Base-by-base conservation (phyloP, 2,329 filamentous ascomycete genomes). In the Penicillium sp. region DNA sequence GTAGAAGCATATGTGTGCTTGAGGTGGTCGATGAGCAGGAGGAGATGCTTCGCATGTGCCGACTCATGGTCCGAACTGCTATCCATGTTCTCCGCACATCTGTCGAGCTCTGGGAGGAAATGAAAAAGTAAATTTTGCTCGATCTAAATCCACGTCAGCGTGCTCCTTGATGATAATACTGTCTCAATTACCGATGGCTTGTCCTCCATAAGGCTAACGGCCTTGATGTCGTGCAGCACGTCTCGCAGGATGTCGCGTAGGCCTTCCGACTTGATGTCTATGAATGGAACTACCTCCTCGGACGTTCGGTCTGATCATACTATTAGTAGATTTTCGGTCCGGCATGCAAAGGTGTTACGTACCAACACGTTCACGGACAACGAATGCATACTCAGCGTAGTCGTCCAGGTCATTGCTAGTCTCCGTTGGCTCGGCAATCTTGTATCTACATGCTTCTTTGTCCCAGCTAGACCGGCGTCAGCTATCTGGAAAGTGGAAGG, bases 191-290 rank as follows among this genome's bases (percentile, higher is more conserved):
- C 64, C 44, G 55, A 60, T 53, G 57, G 64, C 46, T 65, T 69
- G 41, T 65, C 57, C 51, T 65, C 64, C 28, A 56, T 50, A 23
- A 70, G 54, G 44, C 59, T 66, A 46, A 68, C 50, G 32, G 57
- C 61, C 29, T 59, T 61, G 47, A 69, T 59, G 39, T 64, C 55
- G 42, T 57, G 38, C 39, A 72, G 47, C 33, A 70, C 60, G 24
- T 53, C 57, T 46, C 60, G 55, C 31, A 71, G 52, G 37, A 62
- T 56, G 42, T 69, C 63, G 52, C 62, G 60, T 42, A 71, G 53
- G 23, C 45, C 49, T 52, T 62, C 52, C 18, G 64, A 70, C 52
- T 69, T 70, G 23, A 71, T 60, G 49, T 69, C 52, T 37, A 60
- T 54, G 24, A 48, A 58, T 54, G 52, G 45, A 25, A 50, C 66